These are phyloP conservation scores for Fragaria vesca DNA, from an alignment of 306 rosid genomes.

Conservation along the genomic window DNA sequence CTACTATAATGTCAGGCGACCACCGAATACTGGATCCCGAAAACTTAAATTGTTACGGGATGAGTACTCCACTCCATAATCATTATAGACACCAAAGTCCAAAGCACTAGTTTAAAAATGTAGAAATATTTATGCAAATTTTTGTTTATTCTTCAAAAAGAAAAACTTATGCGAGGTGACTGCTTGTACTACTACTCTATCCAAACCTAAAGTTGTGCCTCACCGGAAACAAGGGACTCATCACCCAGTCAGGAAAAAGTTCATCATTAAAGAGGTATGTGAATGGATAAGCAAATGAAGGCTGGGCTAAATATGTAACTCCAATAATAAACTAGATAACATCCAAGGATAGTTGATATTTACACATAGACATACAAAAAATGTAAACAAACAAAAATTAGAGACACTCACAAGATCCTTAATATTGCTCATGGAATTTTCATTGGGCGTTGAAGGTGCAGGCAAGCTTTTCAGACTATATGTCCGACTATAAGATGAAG, in stretches of 20 bases:
- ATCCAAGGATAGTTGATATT: neutral
- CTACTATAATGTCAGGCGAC: neutral
- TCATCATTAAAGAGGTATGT: neutral
- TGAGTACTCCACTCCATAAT: neutral
- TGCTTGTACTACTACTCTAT: neutral
- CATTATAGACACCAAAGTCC: neutral
- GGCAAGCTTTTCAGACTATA: conserved; percentile 44
- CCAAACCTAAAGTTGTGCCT: neutral
- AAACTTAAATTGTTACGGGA: neutral
- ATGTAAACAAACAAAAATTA: neutral
- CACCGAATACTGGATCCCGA: neutral
- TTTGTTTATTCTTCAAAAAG: neutral
- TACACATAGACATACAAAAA: neutral
- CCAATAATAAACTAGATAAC: neutral
- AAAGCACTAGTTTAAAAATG: neutral
- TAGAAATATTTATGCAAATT: neutral
- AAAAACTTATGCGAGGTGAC: neutral
- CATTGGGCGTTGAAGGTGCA: conserved; percentile 31
- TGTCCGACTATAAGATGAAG: conserved; percentile 47
- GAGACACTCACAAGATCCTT: conserved; percentile 56
- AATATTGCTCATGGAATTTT: conserved; percentile 32
- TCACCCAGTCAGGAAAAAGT: neutral
- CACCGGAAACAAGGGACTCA: neutral
- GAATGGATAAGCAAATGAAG: neutral
- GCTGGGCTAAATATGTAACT: neutral